phyloP scores from a whole-genome alignment of 495 filamentous ascomycete genomes.

The Aspergillus avenaceus region DNA sequence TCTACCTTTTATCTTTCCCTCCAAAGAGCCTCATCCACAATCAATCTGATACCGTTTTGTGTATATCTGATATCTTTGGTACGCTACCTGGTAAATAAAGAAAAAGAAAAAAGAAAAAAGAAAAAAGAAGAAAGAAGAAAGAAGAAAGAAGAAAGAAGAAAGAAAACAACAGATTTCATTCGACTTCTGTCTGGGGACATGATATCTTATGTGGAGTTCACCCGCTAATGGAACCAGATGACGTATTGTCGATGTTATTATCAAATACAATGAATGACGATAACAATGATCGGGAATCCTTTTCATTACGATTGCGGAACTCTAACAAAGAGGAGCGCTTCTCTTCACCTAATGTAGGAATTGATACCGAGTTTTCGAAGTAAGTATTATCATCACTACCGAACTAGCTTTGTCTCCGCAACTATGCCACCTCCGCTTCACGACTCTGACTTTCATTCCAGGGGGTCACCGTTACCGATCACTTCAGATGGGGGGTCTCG shows the following conservation, averaged over 20 bases:
- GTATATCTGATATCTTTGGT: too few relatives aligned
- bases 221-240: conserved; percentile 12
- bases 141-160: too few relatives aligned
- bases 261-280: conserved; percentile 21
- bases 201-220: neutral
- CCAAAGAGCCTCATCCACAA: too few relatives aligned
- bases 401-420: neutral
- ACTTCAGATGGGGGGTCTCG: conserved; percentile 16
- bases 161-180: neutral
- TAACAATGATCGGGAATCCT: conserved; percentile 12
- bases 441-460: conserved; percentile 4
- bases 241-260: conserved; percentile 15
- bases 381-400: conserved; percentile 8
- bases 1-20: too few relatives aligned
- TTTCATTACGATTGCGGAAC: conserved; percentile 14
- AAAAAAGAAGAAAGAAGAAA: too few relatives aligned
- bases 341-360: neutral
- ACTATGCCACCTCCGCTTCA: neutral
- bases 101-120: too few relatives aligned
- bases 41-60: too few relatives aligned
- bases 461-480: conserved; percentile 16
- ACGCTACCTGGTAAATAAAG: too few relatives aligned
- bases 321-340: neutral
- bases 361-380: conserved; percentile 9
- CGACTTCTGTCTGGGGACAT: too few relatives aligned